Percentiles rank a stretch among this genome's conserved stretches.
Conservation (phyloP, 2,329 filamentous ascomycete genomes). For the Colletotrichum scovillei region DNA sequence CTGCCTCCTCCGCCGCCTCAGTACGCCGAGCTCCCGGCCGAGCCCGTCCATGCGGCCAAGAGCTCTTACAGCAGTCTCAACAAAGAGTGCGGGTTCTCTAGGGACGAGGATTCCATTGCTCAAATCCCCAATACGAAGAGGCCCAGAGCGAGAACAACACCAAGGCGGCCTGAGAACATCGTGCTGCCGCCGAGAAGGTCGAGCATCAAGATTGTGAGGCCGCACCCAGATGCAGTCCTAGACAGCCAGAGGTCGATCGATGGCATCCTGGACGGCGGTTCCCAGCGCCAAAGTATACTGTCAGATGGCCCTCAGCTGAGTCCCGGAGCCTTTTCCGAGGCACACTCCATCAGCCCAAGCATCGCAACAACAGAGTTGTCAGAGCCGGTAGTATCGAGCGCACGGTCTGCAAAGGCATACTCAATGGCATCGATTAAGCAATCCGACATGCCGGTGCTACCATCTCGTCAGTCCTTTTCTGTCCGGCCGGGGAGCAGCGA, state of each 20-base stretch:
- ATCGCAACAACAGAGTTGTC: constrained; percentile 44
- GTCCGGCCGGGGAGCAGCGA: constrained; percentile 27
- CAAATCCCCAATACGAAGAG: not conserved
- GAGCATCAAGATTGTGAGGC: constrained; percentile 7
- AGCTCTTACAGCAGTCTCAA: constrained; percentile 21
- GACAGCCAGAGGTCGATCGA: constrained; percentile 20
- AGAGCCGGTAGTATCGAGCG: constrained; percentile 46
- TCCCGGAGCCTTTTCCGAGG: constrained; percentile 32
- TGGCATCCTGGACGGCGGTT: constrained; percentile 23
- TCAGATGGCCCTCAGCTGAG: constrained; percentile 25
- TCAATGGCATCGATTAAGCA: constrained; percentile 43
- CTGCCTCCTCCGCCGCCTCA: constrained; percentile 18
- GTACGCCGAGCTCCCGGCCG: constrained; percentile 31
- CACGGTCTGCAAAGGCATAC: constrained; percentile 45
- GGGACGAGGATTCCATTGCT: not conserved
- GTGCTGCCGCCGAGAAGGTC: constrained; percentile 11
- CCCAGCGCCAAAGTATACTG: constrained; percentile 13
- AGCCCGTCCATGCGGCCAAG: constrained; percentile 16
- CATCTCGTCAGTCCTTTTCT: constrained; percentile 27
- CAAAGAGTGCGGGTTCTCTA: not conserved
- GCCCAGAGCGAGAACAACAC: not conserved
- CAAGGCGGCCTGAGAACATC: constrained; percentile 26
- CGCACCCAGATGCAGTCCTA: not conserved
- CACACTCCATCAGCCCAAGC: constrained; percentile 46
- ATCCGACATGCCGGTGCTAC: constrained; percentile 30